Evolutionary conservation across 352 stramenopile species (phyloP), one percentile per base, ranked within the genome.

Genomic region (Paralagenidium karlingii): DNA sequence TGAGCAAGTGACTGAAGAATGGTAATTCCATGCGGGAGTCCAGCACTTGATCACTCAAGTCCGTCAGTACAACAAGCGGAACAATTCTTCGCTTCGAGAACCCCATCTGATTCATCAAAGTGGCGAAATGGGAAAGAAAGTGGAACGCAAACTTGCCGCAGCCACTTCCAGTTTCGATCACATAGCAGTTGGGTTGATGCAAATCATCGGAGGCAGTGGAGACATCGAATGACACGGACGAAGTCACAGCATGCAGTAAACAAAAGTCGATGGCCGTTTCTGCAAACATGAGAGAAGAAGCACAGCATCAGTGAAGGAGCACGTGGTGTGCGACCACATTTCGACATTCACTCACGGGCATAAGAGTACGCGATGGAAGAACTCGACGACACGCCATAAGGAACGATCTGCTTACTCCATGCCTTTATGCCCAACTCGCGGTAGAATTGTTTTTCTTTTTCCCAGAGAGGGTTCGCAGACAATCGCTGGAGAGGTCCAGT

Each of bases 391-490:
- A 89, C 67, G 24, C 76, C 76, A 24, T 83, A 89, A 1, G 76
- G 71, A 25, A 89, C 71, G 2, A 71, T 43, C n/a, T 75, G 60
- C 24, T 68, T 55, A 45, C 69, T 86, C 76, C 76, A 89, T 13
- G 71, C 76, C 3, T 44, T 48, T 45, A 89, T 85, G 11, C 76
- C 76, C 29, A 75, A 65, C n/a, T 65, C 46, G 5, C 77, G 55
- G 57, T 89, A 89, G 40, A 85, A 89, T 16, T 77, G 59, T 45
- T 89, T 85, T 34, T 89, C 71, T 3, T 61, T 55, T 43, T 80
- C 52, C 76, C 76, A 89, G 25, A 89, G 34, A 26, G 45, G 39
- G 29, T 65, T 85, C 33, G 68, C 36, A 0, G 71, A 79, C 11
- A 89, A 43, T 13, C 59, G 30, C 63, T 40, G 12, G 45, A 40